Percentiles rank a stretch among this genome's conserved stretches.
These are phyloP conservation scores for Pyrenochaeta sp. DNA, from an alignment of 2,329 filamentous ascomycete species.

Conservation along the genomic window DNA sequence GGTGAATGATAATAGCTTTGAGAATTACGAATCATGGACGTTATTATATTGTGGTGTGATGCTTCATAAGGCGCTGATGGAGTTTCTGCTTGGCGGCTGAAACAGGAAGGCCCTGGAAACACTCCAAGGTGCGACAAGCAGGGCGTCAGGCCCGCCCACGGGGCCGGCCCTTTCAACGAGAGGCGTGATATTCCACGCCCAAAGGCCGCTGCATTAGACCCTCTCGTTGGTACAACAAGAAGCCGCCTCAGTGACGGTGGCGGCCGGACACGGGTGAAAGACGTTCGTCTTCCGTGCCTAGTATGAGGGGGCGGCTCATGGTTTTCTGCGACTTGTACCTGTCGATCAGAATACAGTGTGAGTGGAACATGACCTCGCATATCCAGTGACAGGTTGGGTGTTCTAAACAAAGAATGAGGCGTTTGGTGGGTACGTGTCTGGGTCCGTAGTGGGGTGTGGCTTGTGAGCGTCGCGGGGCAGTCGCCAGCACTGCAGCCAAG, in stretches of 20 bases:
- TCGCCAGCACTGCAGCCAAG: conserved; percentile 30
- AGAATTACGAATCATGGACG: background rate
- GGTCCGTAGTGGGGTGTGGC: conserved; percentile 7
- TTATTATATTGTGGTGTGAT: background rate
- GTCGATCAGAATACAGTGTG: background rate
- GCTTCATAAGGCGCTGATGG: conserved; percentile 10
- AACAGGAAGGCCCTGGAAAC: conserved; percentile 33
- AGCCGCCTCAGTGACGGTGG: too few species aligned
- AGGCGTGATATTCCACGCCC: background rate
- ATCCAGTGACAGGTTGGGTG: background rate
- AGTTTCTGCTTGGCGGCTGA: conserved; percentile 34
- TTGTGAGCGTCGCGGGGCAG: conserved; percentile 22
- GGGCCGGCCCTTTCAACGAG: background rate
- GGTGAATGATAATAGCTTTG: background rate
- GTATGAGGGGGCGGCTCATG: too few species aligned
- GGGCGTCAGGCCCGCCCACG: conserved; percentile 22
- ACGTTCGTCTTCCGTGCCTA: background rate
- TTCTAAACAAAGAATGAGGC: conserved; percentile 2
- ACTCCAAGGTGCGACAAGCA: conserved; percentile 28
- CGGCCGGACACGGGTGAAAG: too few species aligned
- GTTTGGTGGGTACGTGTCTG: background rate
- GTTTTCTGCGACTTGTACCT: background rate
- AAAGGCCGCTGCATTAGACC: background rate
- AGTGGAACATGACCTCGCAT: background rate
- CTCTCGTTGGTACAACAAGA: too few species aligned